phyloP scores from a whole-genome alignment of 2,329 filamentous ascomycete genomes.

The Exophiala oligosperma region DNA sequence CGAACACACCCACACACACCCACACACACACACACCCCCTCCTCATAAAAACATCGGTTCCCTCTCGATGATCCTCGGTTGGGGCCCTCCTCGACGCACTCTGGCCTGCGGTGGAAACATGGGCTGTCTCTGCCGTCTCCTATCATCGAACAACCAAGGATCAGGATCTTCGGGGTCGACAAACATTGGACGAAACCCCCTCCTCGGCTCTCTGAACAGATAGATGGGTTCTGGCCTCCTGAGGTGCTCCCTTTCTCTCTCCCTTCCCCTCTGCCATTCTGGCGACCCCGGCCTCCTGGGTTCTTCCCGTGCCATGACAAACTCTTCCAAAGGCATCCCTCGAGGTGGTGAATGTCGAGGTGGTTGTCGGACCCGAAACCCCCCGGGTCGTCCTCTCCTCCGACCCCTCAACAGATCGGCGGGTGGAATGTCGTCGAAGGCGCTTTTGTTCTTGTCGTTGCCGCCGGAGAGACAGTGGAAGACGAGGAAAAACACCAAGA shows the following conservation, averaged over 20 bases:
- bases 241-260: too few species aligned
- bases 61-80: constrained; percentile 19
- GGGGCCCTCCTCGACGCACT: constrained; percentile 1
- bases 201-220: too few species aligned
- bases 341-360: constrained; percentile 10
- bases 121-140: too few species aligned
- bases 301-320: constrained; percentile 4
- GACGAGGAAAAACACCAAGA: constrained; percentile 8
- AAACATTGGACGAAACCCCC: too few species aligned
- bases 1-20: too few species aligned
- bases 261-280: too few species aligned
- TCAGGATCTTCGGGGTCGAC: neutral
- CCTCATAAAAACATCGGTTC: constrained; percentile 8
- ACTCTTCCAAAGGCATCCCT: constrained; percentile 12
- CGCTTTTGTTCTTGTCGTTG: neutral
- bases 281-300: too few species aligned
- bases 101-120: too few species aligned
- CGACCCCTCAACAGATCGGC: neutral
- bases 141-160: neutral
- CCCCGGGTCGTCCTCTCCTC: neutral
- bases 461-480: constrained; percentile 1
- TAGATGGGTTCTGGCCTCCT: too few species aligned
- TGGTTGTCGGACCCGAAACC: neutral
- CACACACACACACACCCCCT: too few species aligned
- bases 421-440: constrained; percentile 4